phyloP scores from a whole-genome alignment of 352 stramenopile species.

The Thraustochytrium sp. region DNA sequence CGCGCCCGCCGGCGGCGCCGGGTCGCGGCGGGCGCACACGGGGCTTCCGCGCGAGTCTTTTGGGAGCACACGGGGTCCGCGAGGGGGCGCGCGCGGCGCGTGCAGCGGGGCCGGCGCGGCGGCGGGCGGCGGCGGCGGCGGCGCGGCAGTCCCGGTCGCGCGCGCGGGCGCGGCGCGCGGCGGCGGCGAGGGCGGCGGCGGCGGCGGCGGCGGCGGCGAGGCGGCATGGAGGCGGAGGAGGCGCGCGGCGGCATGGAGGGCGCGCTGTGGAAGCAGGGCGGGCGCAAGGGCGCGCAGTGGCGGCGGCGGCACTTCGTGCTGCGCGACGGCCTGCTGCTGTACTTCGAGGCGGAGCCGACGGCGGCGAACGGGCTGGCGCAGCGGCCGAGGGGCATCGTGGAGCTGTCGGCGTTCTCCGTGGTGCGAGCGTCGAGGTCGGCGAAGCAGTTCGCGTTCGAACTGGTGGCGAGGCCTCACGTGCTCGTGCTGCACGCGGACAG shows the following conservation, averaged over 20 bases:
- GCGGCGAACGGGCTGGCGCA: not conserved
- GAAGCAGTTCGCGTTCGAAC: slow-evolving; percentile 24
- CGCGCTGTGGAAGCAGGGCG: not conserved
- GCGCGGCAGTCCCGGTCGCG: too few species aligned
- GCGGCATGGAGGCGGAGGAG: not conserved
- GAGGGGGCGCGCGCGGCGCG: too few species aligned
- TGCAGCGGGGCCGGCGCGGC: too few species aligned
- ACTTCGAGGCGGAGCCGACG: slow-evolving; percentile 31
- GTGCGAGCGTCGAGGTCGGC: not conserved
- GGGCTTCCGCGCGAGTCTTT: too few species aligned
- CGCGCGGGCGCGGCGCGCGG: too few species aligned
- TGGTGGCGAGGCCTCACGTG: not conserved
- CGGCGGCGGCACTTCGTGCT: slow-evolving; percentile 43
- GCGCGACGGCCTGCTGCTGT: not conserved
- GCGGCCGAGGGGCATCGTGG: not conserved
- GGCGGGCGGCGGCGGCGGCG: too few species aligned
- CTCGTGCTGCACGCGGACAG: not conserved
- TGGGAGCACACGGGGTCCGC: too few species aligned
- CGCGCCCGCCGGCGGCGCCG: too few species aligned
- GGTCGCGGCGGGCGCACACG: too few species aligned
- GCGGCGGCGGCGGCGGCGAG: not conserved
- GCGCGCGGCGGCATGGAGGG: not conserved
- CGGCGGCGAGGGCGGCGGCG: not conserved
- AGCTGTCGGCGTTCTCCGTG: not conserved
- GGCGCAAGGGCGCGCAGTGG: not conserved